Evolutionary conservation across 225 moss, liverwort and hornwort genomes (phyloP).

Genomic region (Bryum argenteum): DNA sequence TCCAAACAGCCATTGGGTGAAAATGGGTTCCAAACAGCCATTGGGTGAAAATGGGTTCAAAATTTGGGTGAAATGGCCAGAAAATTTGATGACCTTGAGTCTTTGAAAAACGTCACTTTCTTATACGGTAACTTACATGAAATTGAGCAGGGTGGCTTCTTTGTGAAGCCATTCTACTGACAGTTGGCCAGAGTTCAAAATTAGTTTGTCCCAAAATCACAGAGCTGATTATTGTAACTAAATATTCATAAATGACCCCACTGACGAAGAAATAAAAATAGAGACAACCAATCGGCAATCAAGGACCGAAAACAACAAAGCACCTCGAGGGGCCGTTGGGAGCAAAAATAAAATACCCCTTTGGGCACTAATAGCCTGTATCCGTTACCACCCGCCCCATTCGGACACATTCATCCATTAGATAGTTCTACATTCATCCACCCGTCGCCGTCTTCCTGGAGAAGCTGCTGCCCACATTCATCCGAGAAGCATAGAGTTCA

Average conservation of each 20-base stretch:
- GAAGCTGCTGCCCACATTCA: no score
- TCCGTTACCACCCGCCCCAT: conserved; percentile 30
- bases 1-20: no score
- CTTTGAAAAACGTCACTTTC: no score
- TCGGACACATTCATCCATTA: conserved; percentile 15
- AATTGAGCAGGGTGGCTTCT: conserved; percentile 1
- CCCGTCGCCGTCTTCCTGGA: background rate
- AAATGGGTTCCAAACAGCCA: no score
- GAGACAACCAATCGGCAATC: background rate
- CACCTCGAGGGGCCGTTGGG: conserved; percentile 23
- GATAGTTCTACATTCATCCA: background rate
- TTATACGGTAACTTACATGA: background rate
- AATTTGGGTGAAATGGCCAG: no score
- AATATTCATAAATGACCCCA: background rate
- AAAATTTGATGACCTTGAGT: no score
- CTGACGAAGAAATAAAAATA: background rate
- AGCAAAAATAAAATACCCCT: conserved; percentile 21
- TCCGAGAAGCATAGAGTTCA: conserved; percentile 9
- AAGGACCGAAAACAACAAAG: background rate
- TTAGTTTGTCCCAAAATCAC: background rate
- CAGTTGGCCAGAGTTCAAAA: background rate
- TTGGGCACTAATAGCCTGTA: conserved; percentile 14
- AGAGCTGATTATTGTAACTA: background rate
- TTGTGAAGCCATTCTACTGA: background rate
- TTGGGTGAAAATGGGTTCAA: no score